These are phyloP conservation scores for Irpex sp. DNA, from an alignment of 1,284 basidiomycete species.

Conservation along the genomic window DNA sequence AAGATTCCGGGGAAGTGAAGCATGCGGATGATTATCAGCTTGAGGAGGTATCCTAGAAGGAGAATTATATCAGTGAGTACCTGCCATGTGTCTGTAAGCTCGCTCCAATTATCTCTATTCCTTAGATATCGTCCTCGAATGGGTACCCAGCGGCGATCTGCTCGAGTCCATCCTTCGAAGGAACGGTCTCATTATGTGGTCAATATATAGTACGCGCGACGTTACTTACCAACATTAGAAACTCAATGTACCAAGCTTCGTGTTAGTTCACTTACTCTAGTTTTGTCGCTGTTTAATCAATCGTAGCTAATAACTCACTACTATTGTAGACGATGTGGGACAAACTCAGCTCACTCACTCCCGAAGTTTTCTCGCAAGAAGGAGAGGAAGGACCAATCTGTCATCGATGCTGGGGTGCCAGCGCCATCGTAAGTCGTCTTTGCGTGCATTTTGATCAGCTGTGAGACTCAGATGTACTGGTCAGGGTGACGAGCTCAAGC, in stretches of 20 bases:
- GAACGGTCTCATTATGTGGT: conserved; percentile 52
- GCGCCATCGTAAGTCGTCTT: conserved; percentile 56
- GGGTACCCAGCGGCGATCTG: conserved; percentile 79
- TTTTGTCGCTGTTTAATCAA: conserved; percentile 7
- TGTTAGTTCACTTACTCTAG: conserved; percentile 12
- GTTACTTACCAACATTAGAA: conserved; percentile 1
- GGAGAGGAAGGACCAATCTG: conserved; percentile 67
- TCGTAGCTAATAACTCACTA: not conserved
- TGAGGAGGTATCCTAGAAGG: conserved; percentile 68
- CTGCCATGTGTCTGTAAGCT: not conserved
- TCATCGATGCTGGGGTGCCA: conserved; percentile 91
- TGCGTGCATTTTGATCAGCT: conserved; percentile 1
- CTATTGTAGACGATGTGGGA: conserved; percentile 75
- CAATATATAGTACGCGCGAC: conserved; percentile 31
- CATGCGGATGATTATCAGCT: conserved; percentile 82
- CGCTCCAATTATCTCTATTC: not conserved
- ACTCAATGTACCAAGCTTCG: conserved; percentile 41
- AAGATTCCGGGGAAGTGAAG: conserved; percentile 67
- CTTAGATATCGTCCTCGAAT: conserved; percentile 74
- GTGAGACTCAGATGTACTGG: too few species aligned
- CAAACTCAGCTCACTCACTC: conserved; percentile 57
- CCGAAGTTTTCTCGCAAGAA: conserved; percentile 78
- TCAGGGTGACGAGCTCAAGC: conserved; percentile 57
- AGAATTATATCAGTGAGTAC: conserved; percentile 59
- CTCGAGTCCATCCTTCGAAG: conserved; percentile 68